Conservation (phyloP, 2,329 filamentous ascomycete genomes). For the Aspergillus sclerotialis region DNA sequence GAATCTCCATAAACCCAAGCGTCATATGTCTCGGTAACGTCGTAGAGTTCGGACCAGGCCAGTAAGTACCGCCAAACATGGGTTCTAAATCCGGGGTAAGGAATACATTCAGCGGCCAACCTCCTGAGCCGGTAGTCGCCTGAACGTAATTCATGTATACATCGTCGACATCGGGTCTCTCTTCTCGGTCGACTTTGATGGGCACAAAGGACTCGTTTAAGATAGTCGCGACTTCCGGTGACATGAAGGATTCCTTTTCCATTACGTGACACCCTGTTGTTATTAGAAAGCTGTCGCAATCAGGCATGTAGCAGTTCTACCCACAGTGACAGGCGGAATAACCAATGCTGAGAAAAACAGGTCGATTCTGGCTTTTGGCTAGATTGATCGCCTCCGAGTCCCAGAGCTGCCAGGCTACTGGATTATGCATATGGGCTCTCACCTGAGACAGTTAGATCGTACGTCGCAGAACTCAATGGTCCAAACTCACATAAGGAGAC, state of each 20-base stretch:
- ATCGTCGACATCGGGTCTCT: constrained; percentile 85
- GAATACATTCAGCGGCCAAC: constrained; percentile 96
- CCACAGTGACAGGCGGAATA: constrained; percentile 93
- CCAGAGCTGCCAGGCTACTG: constrained; percentile 88
- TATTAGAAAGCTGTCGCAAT: constrained; percentile 10
- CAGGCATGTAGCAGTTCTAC: constrained; percentile 23
- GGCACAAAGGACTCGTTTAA: constrained; percentile 86
- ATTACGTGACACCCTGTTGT: constrained; percentile 74
- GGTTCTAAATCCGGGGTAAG: constrained; percentile 87
- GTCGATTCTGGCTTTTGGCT: constrained; percentile 73
- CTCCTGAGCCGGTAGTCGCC: constrained; percentile 80
- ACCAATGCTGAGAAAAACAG: constrained; percentile 90
- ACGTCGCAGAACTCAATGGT: constrained; percentile 1
- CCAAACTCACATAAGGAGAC: constrained; percentile 56
- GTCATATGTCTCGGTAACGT: constrained; percentile 47
- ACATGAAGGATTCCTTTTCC: constrained; percentile 84
- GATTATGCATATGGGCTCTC: constrained; percentile 68
- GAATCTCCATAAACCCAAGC: constrained; percentile 73
- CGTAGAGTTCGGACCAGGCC: constrained; percentile 68
- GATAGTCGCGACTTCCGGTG: constrained; percentile 69
- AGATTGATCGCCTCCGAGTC: constrained; percentile 67
- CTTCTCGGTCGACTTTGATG: constrained; percentile 87
- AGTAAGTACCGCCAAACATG: constrained; percentile 94
- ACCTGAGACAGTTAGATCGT: constrained; percentile 41
- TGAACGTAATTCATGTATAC: constrained; percentile 99